A percentile compares a stretch with the other conserved stretches of the same genome.
These are phyloP conservation scores for Petasospora rhodanensis DNA, from an alignment of 1,139 yeast species.

Conservation along the genomic window DNA sequence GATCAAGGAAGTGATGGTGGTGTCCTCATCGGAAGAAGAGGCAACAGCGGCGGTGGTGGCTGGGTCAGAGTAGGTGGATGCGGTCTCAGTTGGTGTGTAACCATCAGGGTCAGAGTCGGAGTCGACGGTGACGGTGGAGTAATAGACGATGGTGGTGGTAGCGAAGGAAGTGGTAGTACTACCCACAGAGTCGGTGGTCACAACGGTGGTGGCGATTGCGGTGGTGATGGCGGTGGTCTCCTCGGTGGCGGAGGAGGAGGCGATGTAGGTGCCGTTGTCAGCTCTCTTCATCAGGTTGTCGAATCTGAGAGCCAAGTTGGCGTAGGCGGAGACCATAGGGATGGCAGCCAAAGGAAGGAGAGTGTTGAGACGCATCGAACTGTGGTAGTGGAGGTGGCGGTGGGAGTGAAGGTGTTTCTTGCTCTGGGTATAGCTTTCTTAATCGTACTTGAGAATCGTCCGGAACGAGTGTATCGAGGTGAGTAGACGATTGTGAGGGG, in stretches of 20 bases:
- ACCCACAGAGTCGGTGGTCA: slow-evolving; percentile 25
- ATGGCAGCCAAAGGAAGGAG: slow-evolving; percentile 14
- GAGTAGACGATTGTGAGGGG: no score
- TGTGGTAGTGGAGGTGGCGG: no score
- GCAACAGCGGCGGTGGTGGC: slow-evolving; percentile 8
- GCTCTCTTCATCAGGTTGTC: slow-evolving; percentile 20
- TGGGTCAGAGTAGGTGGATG: slow-evolving; percentile 11
- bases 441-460: no score
- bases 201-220: slow-evolving; percentile 19
- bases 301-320: slow-evolving; percentile 23
- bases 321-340: slow-evolving; percentile 17
- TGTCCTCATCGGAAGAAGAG: slow-evolving; percentile 7
- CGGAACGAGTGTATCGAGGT: no score
- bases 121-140: slow-evolving; percentile 14
- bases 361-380: slow-evolving; percentile 13
- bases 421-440: no score
- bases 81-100: slow-evolving; percentile 13
- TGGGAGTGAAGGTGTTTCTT: no score
- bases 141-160: slow-evolving; percentile 28
- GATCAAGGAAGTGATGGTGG: slow-evolving; percentile 14
- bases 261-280: slow-evolving; percentile 23
- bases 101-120: slow-evolving; percentile 1
- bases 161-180: slow-evolving; percentile 31
- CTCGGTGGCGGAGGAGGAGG: slow-evolving; percentile 18
- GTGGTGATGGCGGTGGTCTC: no score